Conservation (phyloP, 495 filamentous ascomycete species). For the Endocarpon pusillum region DNA sequence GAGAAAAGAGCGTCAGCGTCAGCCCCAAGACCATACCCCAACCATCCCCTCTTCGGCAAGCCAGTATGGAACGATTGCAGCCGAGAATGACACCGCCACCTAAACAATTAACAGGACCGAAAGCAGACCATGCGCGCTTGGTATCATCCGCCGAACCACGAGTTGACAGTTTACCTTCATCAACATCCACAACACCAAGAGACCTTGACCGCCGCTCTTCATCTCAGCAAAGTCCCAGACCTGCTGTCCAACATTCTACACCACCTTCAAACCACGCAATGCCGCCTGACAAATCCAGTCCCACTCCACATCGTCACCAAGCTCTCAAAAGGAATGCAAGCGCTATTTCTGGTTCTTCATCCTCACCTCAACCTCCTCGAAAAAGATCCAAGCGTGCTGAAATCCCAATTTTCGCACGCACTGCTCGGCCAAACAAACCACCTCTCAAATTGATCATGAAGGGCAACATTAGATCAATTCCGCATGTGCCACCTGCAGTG, state of each 20-base stretch:
- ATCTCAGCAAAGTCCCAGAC: slow-evolving; percentile 12
- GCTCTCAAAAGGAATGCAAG: slow-evolving; percentile 15
- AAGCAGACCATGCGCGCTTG: slow-evolving; percentile 11
- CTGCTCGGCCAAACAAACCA: slow-evolving; percentile 20
- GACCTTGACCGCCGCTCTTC: slow-evolving; percentile 8
- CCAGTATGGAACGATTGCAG: slow-evolving; percentile 10
- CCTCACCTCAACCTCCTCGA: slow-evolving; percentile 15
- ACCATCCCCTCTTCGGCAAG: slow-evolving; percentile 14
- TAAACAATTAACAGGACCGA: slow-evolving; percentile 15
- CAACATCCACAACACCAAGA: slow-evolving; percentile 2
- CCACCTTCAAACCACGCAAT: slow-evolving; percentile 10
- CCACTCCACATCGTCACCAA: slow-evolving; percentile 2
- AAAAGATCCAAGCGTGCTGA: slow-evolving; percentile 27
- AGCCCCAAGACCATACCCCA: slow-evolving; percentile 26
- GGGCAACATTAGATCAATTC: slow-evolving; percentile 13
- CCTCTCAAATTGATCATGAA: slow-evolving; percentile 23
- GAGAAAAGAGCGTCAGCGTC: slow-evolving; percentile 24
- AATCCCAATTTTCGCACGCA: slow-evolving; percentile 30
- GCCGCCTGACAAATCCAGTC: slow-evolving; percentile 6
- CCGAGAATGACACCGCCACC: slow-evolving; percentile 9
- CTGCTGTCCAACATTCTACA: slow-evolving; percentile 3
- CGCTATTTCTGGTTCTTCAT: slow-evolving; percentile 7
- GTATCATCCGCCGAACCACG: slow-evolving; percentile 4
- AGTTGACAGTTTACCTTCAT: slow-evolving; percentile 4
- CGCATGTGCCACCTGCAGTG: slow-evolving; percentile 8